Evolutionary conservation across 2,329 filamentous ascomycete genomes (phyloP).

Genomic region (Monosporascus sp.): DNA sequence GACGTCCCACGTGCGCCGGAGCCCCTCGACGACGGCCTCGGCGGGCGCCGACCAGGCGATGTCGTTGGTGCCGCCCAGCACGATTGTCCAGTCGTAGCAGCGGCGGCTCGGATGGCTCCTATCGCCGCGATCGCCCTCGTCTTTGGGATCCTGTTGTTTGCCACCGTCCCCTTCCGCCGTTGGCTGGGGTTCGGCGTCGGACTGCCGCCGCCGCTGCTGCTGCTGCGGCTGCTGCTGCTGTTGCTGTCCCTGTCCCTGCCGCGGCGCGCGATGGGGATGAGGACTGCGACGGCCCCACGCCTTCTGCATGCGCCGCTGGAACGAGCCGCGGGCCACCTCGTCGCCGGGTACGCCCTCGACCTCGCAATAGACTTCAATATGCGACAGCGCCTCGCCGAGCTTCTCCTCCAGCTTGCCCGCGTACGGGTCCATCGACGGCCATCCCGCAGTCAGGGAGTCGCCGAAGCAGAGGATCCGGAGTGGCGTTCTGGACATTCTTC

Average conservation of each 20-base stretch:
- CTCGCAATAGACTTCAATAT: slow-evolving; percentile 33
- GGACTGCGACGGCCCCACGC: slow-evolving; percentile 14
- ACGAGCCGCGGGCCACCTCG: slow-evolving; percentile 32
- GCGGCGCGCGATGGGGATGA: not conserved
- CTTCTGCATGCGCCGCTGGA: slow-evolving; percentile 23
- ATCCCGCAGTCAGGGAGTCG: slow-evolving; percentile 59
- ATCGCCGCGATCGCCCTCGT: not conserved
- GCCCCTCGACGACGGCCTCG: slow-evolving; percentile 40
- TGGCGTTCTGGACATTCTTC: slow-evolving; percentile 24
- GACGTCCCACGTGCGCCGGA: slow-evolving; percentile 46
- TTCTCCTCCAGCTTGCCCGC: slow-evolving; percentile 39
- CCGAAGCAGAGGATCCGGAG: slow-evolving; percentile 59
- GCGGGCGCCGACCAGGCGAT: slow-evolving; percentile 35
- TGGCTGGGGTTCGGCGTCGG: not conserved
- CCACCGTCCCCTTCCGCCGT: not conserved
- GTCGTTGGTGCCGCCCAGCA: slow-evolving; percentile 63
- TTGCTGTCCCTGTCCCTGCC: not conserved
- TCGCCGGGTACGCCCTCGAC: slow-evolving; percentile 50
- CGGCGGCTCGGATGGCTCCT: not conserved
- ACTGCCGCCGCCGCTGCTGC: not conserved
- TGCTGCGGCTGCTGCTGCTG: not conserved
- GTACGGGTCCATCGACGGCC: slow-evolving; percentile 48
- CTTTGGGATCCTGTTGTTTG: not conserved
- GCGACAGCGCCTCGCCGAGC: slow-evolving; percentile 41
- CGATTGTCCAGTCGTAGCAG: slow-evolving; percentile 56